Evolutionary conservation across 495 filamentous ascomycete genomes (phyloP).

Genomic region (Lophium mytilinum): DNA sequence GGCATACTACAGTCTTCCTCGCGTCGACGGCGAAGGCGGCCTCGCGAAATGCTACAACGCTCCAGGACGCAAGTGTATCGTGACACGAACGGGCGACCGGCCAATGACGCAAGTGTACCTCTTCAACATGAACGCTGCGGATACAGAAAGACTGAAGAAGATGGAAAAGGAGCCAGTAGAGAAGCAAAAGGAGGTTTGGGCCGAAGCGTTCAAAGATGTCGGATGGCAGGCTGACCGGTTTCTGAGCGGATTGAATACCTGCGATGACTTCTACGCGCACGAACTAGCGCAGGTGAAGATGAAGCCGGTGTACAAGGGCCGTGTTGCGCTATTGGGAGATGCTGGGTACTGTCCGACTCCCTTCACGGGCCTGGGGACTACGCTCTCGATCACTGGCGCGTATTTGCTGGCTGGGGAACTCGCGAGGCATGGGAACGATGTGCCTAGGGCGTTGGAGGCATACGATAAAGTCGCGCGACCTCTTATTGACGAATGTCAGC

Average conservation of each 20-base stretch:
- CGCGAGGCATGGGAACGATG: constrained; percentile 3
- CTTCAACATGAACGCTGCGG: constrained; percentile 10
- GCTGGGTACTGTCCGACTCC: constrained; percentile 25
- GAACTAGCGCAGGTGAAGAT: constrained; percentile 23
- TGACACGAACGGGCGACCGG: constrained; percentile 34
- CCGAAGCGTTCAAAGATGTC: constrained; percentile 37
- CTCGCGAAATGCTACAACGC: constrained; percentile 32
- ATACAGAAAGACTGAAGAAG: constrained; percentile 27
- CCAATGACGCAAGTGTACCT: constrained; percentile 37
- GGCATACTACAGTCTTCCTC: constrained; percentile 22
- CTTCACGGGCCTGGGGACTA: constrained; percentile 28
- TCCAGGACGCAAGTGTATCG: constrained; percentile 30
- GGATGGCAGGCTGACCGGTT: constrained; percentile 41
- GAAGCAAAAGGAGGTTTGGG: constrained; percentile 23
- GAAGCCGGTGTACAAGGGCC: constrained; percentile 16
- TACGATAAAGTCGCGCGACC: constrained; percentile 1
- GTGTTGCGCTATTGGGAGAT: constrained; percentile 29
- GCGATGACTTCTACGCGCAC: constrained; percentile 44
- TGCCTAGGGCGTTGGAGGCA: not conserved
- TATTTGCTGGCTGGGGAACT: constrained; percentile 32
- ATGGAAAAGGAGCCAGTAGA: not conserved
- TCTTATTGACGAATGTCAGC: not conserved
- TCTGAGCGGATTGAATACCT: constrained; percentile 30
- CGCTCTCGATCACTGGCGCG: constrained; percentile 22
- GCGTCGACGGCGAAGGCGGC: constrained; percentile 31